Evolutionary conservation across 2,329 filamentous ascomycete species (phyloP).

Genomic region (Paracoccidioides brasiliensis): DNA sequence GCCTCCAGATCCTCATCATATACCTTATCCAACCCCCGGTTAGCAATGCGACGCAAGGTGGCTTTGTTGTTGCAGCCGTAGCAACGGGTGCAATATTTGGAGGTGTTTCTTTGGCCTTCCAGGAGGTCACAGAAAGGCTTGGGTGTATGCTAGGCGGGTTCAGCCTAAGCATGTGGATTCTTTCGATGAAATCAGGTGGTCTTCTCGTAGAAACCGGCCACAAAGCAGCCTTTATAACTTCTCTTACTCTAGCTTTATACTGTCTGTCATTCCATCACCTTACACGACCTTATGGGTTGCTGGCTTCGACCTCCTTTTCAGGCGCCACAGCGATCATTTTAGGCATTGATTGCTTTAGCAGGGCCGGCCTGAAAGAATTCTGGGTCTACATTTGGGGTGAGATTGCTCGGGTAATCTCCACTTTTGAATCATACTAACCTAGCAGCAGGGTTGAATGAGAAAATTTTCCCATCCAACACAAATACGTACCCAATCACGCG

Average conservation of each 20-base stretch:
- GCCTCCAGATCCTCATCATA: conserved; percentile 52
- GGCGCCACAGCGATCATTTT: conserved; percentile 68
- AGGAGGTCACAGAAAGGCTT: conserved; percentile 71
- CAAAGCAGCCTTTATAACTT: conserved; percentile 62
- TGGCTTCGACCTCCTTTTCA: conserved; percentile 62
- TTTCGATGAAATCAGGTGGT: conserved; percentile 64
- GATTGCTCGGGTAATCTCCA: conserved; percentile 14
- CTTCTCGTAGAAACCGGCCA: conserved; percentile 49
- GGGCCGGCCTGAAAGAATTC: conserved; percentile 87
- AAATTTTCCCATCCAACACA: conserved; percentile 64
- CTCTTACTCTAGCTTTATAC: conserved; percentile 55
- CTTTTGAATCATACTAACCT: conserved; percentile 8
- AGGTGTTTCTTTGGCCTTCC: conserved; percentile 61
- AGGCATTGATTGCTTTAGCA: conserved; percentile 81
- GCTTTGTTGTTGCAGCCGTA: conserved; percentile 66
- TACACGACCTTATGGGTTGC: conserved; percentile 66
- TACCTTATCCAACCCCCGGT: conserved; percentile 79
- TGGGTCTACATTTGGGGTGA: conserved; percentile 83
- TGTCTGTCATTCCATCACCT: conserved; percentile 65
- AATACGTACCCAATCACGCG: conserved; percentile 73
- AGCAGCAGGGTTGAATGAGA: conserved; percentile 51
- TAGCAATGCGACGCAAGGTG: conserved; percentile 64
- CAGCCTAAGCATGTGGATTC: conserved; percentile 78
- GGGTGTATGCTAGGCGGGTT: conserved; percentile 81
- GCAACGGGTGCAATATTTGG: conserved; percentile 64